A percentile compares a stretch with the other conserved stretches of the same genome.
phyloP scores from a whole-genome alignment of 2,329 filamentous ascomycete genomes.

The Metarhizium rileyi region DNA sequence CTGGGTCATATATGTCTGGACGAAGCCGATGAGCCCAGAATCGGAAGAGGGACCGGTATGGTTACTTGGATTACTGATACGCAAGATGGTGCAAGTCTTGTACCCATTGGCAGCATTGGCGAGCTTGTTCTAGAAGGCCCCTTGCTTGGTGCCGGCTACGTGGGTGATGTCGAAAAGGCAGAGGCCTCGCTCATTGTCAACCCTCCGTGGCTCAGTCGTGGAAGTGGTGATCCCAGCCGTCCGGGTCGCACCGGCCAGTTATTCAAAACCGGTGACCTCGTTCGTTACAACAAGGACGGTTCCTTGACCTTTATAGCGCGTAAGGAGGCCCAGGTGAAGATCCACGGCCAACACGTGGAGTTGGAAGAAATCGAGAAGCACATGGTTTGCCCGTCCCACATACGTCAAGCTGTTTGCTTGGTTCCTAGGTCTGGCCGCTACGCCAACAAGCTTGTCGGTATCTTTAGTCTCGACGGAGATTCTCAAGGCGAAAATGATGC shows the following conservation, averaged over 20 bases:
- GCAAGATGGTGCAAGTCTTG: conserved; percentile 9
- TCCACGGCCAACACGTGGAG: conserved; percentile 45
- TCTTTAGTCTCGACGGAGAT: conserved; percentile 4
- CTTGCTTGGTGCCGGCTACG: conserved; percentile 15
- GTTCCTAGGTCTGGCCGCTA: conserved; percentile 1
- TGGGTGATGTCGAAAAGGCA: conserved; percentile 10
- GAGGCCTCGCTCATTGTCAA: conserved; percentile 5
- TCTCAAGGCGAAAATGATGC: not conserved
- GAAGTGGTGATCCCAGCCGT: conserved; percentile 3
- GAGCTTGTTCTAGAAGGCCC: conserved; percentile 19
- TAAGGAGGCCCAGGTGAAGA: conserved; percentile 46
- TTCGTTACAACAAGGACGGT: conserved; percentile 23
- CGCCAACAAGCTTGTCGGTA: conserved; percentile 6
- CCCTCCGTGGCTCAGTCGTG: conserved; percentile 7
- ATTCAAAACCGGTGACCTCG: conserved; percentile 15
- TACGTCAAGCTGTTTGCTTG: conserved; percentile 1
- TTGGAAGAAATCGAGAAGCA: conserved; percentile 18
- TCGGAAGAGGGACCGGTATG: conserved; percentile 6
- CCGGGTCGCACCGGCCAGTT: conserved; percentile 8
- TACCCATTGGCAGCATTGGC: conserved; percentile 13
- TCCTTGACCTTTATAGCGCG: conserved; percentile 33
- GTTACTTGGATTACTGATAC: conserved; percentile 15
- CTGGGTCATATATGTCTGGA: not conserved
- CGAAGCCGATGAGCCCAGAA: conserved; percentile 4
- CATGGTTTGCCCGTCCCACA: not conserved